Conservation (phyloP, 306 rosid species). For the Albizia julibrissin region DNA sequence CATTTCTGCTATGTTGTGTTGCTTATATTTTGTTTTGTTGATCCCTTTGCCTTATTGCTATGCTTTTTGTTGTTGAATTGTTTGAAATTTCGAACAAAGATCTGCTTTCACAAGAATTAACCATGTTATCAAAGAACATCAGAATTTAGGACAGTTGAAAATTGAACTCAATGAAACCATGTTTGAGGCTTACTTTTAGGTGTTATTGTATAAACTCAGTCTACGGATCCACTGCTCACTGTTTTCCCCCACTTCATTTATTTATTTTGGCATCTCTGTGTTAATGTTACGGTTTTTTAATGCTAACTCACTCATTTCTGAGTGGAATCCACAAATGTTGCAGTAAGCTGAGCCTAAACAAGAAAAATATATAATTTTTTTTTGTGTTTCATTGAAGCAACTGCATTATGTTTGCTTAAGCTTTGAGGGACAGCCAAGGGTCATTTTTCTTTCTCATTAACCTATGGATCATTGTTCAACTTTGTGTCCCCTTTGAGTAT, state of each 20-base stretch:
- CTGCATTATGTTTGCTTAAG: background rate
- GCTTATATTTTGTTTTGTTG: conserved; percentile 7
- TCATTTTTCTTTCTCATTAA: background rate
- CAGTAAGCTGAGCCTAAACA: background rate
- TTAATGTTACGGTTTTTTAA: background rate
- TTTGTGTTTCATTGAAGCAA: background rate
- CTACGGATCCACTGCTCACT: background rate
- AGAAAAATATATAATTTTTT: background rate
- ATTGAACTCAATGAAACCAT: background rate
- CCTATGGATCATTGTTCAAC: background rate
- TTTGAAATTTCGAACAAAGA: conserved; percentile 7
- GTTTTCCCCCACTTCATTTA: background rate
- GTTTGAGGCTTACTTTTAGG: background rate
- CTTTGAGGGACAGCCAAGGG: background rate
- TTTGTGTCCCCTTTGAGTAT: background rate
- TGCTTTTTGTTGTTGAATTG: conserved; percentile 9
- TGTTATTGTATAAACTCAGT: background rate
- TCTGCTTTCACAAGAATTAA: conserved; percentile 11
- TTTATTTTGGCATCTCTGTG: background rate
- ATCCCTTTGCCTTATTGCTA: conserved; percentile 9
- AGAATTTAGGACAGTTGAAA: background rate
- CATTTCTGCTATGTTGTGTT: background rate
- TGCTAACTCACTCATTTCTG: background rate
- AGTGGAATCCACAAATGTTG: background rate
- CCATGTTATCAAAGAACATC: background rate